phyloP scores from a whole-genome alignment of 352 stramenopile species.

The Phytopythium sindhum region DNA sequence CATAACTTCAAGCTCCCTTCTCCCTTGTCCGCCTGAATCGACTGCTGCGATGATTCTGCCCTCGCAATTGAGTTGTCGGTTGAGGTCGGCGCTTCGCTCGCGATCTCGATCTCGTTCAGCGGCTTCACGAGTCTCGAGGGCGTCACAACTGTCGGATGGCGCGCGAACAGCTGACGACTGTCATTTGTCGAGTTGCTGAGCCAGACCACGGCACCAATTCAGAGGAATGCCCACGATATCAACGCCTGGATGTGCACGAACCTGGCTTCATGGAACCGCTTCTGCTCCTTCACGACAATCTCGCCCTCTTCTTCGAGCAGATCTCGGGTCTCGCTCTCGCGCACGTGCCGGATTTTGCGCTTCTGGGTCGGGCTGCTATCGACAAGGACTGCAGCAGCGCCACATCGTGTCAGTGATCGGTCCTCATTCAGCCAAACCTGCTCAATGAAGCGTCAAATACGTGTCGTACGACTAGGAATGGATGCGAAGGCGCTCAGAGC shows the following conservation, averaged over 20 bases:
- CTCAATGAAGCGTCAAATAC: neutral
- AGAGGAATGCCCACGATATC: neutral
- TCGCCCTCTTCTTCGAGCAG: conserved; percentile 24
- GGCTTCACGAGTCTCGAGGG: conserved; percentile 55
- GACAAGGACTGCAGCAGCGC: conserved; percentile 18
- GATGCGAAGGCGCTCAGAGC: conserved; percentile 10
- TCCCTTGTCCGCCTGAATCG: neutral
- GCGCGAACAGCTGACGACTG: neutral
- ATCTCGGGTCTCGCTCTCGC: conserved; percentile 30
- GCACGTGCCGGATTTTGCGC: conserved; percentile 56
- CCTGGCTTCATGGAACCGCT: conserved; percentile 56
- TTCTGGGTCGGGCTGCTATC: conserved; percentile 70
- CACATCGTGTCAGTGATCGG: neutral
- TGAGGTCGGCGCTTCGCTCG: conserved; percentile 3
- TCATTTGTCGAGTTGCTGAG: conserved; percentile 2
- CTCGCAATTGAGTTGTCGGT: neutral
- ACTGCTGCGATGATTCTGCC: neutral
- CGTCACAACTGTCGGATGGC: conserved; percentile 25
- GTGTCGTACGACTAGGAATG: conserved; percentile 24
- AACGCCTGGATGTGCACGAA: conserved; percentile 3
- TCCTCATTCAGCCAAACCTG: neutral
- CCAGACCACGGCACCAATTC: neutral
- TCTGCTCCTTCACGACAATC: conserved; percentile 45
- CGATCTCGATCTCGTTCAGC: conserved; percentile 58
- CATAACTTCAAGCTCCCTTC: neutral